Evolutionary conservation across 2,329 filamentous ascomycete genomes (phyloP).

Genomic region (Diaporthe citriasiana): DNA sequence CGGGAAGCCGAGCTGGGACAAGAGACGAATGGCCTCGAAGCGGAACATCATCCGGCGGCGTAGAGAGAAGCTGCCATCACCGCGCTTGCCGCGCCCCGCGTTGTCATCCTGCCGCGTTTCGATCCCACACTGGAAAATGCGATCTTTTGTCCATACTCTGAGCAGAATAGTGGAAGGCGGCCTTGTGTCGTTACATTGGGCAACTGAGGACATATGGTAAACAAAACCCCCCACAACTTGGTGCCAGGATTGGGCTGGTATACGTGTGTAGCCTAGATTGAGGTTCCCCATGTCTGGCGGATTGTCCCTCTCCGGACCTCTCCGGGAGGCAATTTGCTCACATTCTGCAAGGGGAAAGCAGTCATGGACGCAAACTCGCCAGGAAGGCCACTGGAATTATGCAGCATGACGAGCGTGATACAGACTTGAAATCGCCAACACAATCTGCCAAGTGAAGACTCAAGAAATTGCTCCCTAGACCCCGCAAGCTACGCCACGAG

Average conservation of each 20-base stretch:
- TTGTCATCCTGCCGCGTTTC: neutral
- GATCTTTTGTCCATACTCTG: neutral
- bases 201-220: neutral
- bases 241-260: neutral
- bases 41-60: neutral
- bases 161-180: neutral
- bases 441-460: neutral
- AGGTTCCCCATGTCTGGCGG: conserved; percentile 7
- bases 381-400: neutral
- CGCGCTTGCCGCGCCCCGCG: neutral
- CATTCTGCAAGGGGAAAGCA: neutral
- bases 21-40: no score
- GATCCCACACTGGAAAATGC: neutral
- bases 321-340: neutral
- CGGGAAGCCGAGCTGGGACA: conserved; percentile 21
- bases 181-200: neutral
- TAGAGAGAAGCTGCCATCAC: neutral
- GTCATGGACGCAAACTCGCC: neutral
- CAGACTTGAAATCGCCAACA: neutral
- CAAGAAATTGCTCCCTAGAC: neutral
- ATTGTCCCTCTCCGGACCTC: neutral
- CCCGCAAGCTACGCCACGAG: neutral
- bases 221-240: neutral
- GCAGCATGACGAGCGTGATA: neutral
- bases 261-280: conserved; percentile 18